Percentiles rank a stretch among this genome's conserved stretches.
Evolutionary conservation across 306 rosid species (phyloP).

Genomic region (Dalbergia oliveri): DNA sequence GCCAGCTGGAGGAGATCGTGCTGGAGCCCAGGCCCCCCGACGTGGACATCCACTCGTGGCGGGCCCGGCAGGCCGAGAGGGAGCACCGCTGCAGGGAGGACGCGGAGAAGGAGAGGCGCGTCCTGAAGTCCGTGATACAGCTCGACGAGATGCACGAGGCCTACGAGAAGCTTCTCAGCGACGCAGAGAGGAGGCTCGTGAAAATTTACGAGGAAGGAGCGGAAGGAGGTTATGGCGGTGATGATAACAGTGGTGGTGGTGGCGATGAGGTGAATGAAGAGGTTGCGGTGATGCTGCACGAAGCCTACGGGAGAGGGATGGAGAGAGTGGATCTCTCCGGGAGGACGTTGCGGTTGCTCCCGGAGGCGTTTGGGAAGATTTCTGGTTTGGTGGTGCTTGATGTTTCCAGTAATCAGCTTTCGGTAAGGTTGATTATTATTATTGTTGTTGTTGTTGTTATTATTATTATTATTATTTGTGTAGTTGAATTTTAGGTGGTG

Average conservation of each 20-base stretch:
- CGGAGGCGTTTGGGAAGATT: slow-evolving; percentile 86
- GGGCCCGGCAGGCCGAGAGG: slow-evolving; percentile 66
- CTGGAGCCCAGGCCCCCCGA: slow-evolving; percentile 70
- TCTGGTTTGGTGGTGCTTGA: slow-evolving; percentile 67
- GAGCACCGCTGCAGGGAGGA: slow-evolving; percentile 63
- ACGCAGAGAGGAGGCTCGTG: slow-evolving; percentile 76
- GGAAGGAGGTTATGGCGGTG: not conserved
- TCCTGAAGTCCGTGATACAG: slow-evolving; percentile 66
- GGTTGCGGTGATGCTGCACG: slow-evolving; percentile 81
- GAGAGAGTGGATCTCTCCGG: slow-evolving; percentile 68
- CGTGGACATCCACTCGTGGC: slow-evolving; percentile 68
- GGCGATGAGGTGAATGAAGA: slow-evolving; percentile 68
- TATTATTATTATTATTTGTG: not conserved
- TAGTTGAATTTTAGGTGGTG: not conserved
- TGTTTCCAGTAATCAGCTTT: slow-evolving; percentile 72
- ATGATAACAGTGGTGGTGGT: not conserved
- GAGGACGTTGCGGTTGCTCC: slow-evolving; percentile 66
- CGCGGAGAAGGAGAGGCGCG: slow-evolving; percentile 70
- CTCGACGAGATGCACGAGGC: slow-evolving; percentile 87
- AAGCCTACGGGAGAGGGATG: slow-evolving; percentile 70
- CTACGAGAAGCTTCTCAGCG: slow-evolving; percentile 79
- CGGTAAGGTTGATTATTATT: slow-evolving; percentile 50
- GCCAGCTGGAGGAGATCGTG: slow-evolving; percentile 70
- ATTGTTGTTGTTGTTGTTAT: too few species aligned
- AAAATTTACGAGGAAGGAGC: slow-evolving; percentile 64